Base-by-base conservation (phyloP, 345 rosid genomes). In the Physaria fendleri region DNA sequence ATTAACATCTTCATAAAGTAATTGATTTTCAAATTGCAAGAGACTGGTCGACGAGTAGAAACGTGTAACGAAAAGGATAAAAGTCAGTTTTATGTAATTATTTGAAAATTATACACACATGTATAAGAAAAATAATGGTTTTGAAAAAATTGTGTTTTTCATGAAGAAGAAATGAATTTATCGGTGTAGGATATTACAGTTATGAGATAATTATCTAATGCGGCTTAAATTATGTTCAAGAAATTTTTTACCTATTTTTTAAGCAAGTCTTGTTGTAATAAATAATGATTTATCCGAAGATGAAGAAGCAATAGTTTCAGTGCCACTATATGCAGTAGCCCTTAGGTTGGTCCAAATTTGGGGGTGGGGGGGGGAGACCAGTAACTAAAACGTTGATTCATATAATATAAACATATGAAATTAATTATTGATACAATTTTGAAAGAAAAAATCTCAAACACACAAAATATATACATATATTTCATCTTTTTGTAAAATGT, bases 51-150 rank as follows among this genome's bases (percentile, higher is more conserved):
- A 59, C 60, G 39, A 51, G 46, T 42, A 32, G 40, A 68, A 60
- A 69, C 56, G 63, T 62, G 73, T 45, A 37, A 12, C 45, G 30
- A 37, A 29, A 48, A 18, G 16, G 68, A 44, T 56, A 54, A 69
- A 53, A 8, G 13, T 7, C 53, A 6, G 57, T 59, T 33, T 16
- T 52, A 39, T 42, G 33, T 48, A 12, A 18, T 35, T 34, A 17
- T 56, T 21, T 16, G 22, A 42, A n/a, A 23, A 21, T 29, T 30
- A 41, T 43, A 58, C 14, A 58, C 14, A 49, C 2, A 28, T 6
- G 10, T 22, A 8, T 30, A 64, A n/a, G 22, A 39, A 35, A 24
- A 25, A 4, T 6, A 21, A n/a, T 62, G 29, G 5, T 52, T 63
- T 39, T 20, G 7, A 4, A 3, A 25, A 18, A 47, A 47, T 5